Evolutionary conservation across 2,329 filamentous ascomycete genomes (phyloP), one percentile per base, ranked within the genome.

Genomic region (Ophiocordyceps camponoti-floridani): DNA sequence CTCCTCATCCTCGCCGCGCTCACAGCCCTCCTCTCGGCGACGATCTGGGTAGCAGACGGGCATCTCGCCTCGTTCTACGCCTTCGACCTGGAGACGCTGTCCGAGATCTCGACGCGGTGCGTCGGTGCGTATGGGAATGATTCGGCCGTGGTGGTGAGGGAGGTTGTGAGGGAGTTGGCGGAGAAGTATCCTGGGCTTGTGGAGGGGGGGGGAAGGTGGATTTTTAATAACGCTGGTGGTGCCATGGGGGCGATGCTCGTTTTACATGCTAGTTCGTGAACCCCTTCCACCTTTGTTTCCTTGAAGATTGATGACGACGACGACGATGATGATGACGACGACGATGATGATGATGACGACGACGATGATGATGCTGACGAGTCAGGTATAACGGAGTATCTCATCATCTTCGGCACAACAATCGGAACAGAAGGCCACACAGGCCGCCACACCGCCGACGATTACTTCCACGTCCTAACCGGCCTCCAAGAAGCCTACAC

Each of bases 241-340:
- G 85, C 85, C 44, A 94, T 93, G 86, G 86, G 86, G 46, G 83
- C 75, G 56, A 91, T 93, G 86, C 87, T 85, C 61, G 79, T 93
- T 51, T 80, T 93, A 54, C 86, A 93, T 59, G 84, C 85, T 47
- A 88, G 82, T 82, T 62, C 60, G 31, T 33, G 30, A 33, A 13
- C 11, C n/a, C n/a, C n/a, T n/a, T n/a, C n/a, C n/a, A n/a, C n/a
- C n/a, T n/a, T n/a, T n/a, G n/a, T n/a, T n/a, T n/a, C n/a, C n/a
- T n/a, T n/a, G n/a, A n/a, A n/a, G n/a, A n/a, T n/a, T n/a, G n/a
- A n/a, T n/a, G n/a, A n/a, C n/a, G n/a, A n/a, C n/a, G n/a, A n/a
- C n/a, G n/a, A n/a, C n/a, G n/a, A n/a, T n/a, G n/a, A n/a, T n/a
- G n/a, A n/a, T n/a, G n/a, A n/a, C n/a, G n/a, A n/a, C n/a, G n/a